Percentiles rank a stretch among this genome's conserved stretches.
Conservation (phyloP, 768 basidiomycete genomes). For the Pleurotus pulmonarius region DNA sequence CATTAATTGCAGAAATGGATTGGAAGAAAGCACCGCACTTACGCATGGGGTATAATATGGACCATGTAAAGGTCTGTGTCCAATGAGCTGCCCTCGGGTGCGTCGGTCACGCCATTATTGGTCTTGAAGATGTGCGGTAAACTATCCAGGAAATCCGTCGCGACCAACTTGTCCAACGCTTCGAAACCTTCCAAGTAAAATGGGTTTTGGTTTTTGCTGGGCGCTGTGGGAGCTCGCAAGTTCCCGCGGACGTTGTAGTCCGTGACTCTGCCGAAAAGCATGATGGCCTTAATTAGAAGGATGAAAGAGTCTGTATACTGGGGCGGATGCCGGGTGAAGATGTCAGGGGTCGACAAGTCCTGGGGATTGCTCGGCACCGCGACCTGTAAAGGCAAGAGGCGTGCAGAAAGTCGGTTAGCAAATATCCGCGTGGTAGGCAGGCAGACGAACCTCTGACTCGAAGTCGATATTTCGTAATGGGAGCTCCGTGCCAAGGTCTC, state of each 20-base stretch:
- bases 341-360: constrained; percentile 54
- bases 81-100: constrained; percentile 52
- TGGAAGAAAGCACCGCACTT: constrained; percentile 25
- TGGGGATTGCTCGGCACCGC: constrained; percentile 73
- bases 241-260: constrained; percentile 80
- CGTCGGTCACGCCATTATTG: constrained; percentile 58
- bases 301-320: constrained; percentile 82
- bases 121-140: constrained; percentile 67
- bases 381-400: constrained; percentile 32
- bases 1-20: background rate
- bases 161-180: constrained; percentile 67
- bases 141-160: constrained; percentile 62
- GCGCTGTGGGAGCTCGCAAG: constrained; percentile 60
- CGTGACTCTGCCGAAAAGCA: constrained; percentile 83
- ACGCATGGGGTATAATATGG: constrained; percentile 85
- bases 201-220: constrained; percentile 72
- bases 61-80: constrained; percentile 88
- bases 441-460: constrained; percentile 56
- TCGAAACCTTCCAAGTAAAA: constrained; percentile 64
- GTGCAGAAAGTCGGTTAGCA: constrained; percentile 9
- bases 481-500: constrained; percentile 81
- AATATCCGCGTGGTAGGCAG: background rate
- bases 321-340: constrained; percentile 69
- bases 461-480: constrained; percentile 76
- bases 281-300: constrained; percentile 76